phyloP scores from a whole-genome alignment of 768 basidiomycete genomes.

The Suillus subaureus region DNA sequence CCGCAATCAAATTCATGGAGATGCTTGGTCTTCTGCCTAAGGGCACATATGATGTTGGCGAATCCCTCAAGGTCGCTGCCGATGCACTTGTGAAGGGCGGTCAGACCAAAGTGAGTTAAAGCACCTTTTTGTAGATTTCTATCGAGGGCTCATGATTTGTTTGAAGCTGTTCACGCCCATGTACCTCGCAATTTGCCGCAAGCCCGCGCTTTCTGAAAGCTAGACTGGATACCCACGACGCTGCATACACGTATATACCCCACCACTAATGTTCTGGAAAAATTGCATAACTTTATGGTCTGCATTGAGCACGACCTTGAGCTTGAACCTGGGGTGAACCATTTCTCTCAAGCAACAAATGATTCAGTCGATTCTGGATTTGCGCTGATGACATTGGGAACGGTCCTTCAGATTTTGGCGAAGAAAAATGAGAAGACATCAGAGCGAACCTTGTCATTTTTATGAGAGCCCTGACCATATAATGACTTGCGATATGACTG shows the following conservation, averaged over 20 bases:
- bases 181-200: slow-evolving; percentile 71
- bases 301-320: background rate
- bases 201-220: slow-evolving; percentile 37
- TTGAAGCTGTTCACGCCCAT: slow-evolving; percentile 84
- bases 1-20: slow-evolving; percentile 76
- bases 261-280: slow-evolving; percentile 6
- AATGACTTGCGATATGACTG: slow-evolving; percentile 33
- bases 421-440: background rate
- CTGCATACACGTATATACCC: slow-evolving; percentile 8
- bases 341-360: background rate
- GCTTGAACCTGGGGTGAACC: background rate
- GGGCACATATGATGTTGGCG: slow-evolving; percentile 89
- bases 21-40: slow-evolving; percentile 80
- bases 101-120: slow-evolving; percentile 67
- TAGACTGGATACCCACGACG: background rate
- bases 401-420: slow-evolving; percentile 25
- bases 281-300: background rate
- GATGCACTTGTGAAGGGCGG: slow-evolving; percentile 83
- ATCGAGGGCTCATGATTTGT: slow-evolving; percentile 8
- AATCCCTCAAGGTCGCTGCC: slow-evolving; percentile 83
- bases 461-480: background rate
- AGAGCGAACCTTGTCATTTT: background rate
- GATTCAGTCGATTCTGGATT: background rate
- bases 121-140: background rate
- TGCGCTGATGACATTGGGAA: slow-evolving; percentile 14